Base-by-base conservation (phyloP, 148 eudicot species). In the Polygonum aviculare region DNA sequence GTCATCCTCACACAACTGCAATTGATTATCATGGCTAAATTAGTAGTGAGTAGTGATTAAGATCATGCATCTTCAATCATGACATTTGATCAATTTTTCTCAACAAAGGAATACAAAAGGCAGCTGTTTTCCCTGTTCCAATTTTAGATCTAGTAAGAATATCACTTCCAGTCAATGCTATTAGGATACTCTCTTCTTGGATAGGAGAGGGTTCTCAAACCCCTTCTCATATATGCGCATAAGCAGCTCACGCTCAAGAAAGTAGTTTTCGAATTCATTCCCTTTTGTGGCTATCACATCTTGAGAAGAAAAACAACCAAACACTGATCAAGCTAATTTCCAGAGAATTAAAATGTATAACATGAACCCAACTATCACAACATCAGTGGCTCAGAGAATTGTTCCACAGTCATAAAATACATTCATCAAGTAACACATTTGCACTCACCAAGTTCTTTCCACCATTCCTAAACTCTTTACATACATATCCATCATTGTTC, bases 221-320 rank as follows among this genome's bases (percentile, higher is more conserved):
- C 97, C 97, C 70, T 92, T 92, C 82, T 90, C 94, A 79, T 90
- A 92, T 72, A 90, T 92, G 69, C 95, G 93, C 95, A 90, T 88
- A 38, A 92, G 83, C 54, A 92, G 82, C 76, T 88, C 97, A 4
- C 91, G 91, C 77, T 92, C 90, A 19, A 93, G 76, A 83, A 89
- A 90, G 80, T 93, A 88, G 73, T 91, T 97, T 75, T 89, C 98
- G 82, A 93, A 93, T 21, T 93, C 97, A 75, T 93, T 93, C 74
- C 98, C 98, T 81, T 93, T 91, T n/a, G 98, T 91, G 18, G 96
- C 97, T 11, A 97, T 91, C 50, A 93, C 98, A 81, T 93, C 98
- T 97, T 91, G 84, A 2, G 57, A 3, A 16, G 1, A 52, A 52
- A 52, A 52, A 16, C 12, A 2, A n/a, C 1, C 2, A 3, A 0